Conservation (phyloP, 2,329 filamentous ascomycete species). For the Penicillium sp. region DNA sequence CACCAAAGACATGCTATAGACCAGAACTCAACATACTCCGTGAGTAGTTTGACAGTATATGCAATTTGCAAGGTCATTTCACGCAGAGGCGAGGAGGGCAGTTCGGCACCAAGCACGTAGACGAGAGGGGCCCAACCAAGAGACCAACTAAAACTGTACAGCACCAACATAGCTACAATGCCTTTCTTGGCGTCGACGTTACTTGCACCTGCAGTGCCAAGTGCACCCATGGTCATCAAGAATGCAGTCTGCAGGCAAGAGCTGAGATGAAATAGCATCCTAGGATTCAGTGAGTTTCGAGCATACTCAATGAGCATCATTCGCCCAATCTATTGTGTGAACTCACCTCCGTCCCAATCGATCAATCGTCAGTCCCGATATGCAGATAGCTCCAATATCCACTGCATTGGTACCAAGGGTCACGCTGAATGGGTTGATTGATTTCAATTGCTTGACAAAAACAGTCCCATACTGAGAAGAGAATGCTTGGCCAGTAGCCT, state of each 20-base stretch:
- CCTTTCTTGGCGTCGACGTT: slow-evolving; percentile 8
- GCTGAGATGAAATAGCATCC: slow-evolving; percentile 18
- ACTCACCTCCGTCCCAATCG: slow-evolving; percentile 11
- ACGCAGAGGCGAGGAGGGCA: slow-evolving; percentile 29
- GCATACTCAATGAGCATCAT: no score
- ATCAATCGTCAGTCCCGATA: slow-evolving; percentile 23
- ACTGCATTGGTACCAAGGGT: slow-evolving; percentile 10
- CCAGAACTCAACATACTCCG: slow-evolving; percentile 7
- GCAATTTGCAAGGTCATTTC: slow-evolving; percentile 19
- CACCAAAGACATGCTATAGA: no score
- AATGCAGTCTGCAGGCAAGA: slow-evolving; percentile 28
- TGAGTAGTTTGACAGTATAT: slow-evolving; percentile 13
- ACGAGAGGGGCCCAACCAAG: slow-evolving; percentile 38
- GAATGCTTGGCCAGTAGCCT: slow-evolving; percentile 15
- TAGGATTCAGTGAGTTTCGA: not conserved
- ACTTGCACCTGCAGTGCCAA: slow-evolving; percentile 32
- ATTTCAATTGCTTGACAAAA: slow-evolving; percentile 13
- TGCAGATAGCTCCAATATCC: slow-evolving; percentile 11
- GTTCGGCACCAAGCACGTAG: slow-evolving; percentile 38
- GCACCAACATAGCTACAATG: slow-evolving; percentile 35
- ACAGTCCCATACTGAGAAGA: slow-evolving; percentile 15
- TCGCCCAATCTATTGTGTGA: no score
- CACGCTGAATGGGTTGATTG: slow-evolving; percentile 18
- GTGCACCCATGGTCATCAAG: slow-evolving; percentile 39
- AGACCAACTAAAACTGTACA: slow-evolving; percentile 32